Percentiles rank a stretch among this genome's conserved stretches.
These are phyloP conservation scores for Kwoniella sp. DNA, from an alignment of 768 basidiomycete species.

Conservation along the genomic window DNA sequence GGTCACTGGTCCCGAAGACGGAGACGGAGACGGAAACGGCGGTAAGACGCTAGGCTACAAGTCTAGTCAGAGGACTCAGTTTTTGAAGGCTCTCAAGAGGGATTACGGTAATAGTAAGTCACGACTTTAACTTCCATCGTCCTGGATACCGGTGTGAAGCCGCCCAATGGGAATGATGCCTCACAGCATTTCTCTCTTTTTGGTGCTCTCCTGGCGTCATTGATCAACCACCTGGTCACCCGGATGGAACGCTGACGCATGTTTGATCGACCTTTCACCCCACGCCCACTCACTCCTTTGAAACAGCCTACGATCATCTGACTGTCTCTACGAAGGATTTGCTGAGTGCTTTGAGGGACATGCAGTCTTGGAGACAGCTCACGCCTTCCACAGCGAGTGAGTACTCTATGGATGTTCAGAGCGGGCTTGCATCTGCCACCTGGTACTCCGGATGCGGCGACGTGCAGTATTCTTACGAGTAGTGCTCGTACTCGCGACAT, in stretches of 20 bases:
- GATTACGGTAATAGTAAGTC: constrained; percentile 20
- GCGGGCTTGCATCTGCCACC: too few species aligned
- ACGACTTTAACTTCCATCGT: neutral
- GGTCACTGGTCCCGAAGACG: neutral
- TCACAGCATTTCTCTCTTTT: neutral
- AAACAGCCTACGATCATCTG: constrained; percentile 9
- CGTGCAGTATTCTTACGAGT: too few species aligned
- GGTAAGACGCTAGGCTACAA: neutral
- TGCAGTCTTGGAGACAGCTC: constrained; percentile 28
- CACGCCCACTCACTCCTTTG: too few species aligned
- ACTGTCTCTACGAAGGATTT: constrained; percentile 6
- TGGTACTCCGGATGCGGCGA: too few species aligned
- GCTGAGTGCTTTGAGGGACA: constrained; percentile 21
- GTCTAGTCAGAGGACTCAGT: constrained; percentile 10
- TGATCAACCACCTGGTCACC: too few species aligned
- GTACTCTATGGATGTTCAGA: neutral
- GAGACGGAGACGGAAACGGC: too few species aligned
- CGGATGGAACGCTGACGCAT: too few species aligned
- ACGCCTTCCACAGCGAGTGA: constrained; percentile 13
- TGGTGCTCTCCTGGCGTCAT: neutral
- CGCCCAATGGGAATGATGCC: neutral
- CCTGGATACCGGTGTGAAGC: too few species aligned
- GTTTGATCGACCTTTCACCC: too few species aligned
- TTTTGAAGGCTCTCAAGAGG: constrained; percentile 8
- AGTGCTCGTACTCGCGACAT: too few species aligned